These are phyloP conservation scores for Amanita rubescens DNA, from an alignment of 768 basidiomycete species.

Conservation along the genomic window DNA sequence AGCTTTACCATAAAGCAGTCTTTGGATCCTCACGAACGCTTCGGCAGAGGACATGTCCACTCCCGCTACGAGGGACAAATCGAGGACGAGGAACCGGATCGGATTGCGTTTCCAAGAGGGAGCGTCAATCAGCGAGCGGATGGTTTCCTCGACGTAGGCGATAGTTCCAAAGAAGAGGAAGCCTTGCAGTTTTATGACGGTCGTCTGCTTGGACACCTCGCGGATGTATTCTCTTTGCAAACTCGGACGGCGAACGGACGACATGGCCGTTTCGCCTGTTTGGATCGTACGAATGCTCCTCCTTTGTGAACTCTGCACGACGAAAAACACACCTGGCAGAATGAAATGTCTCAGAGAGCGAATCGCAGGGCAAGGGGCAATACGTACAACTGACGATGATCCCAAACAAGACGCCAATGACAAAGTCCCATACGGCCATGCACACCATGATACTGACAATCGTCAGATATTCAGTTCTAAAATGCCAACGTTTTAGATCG, in stretches of 20 bases:
- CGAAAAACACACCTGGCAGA: constrained; percentile 96
- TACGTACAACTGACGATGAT: constrained; percentile 82
- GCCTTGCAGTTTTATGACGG: constrained; percentile 81
- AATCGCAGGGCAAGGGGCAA: background rate
- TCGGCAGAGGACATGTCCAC: constrained; percentile 95
- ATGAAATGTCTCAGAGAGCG: background rate
- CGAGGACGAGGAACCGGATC: constrained; percentile 85
- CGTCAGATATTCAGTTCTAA: constrained; percentile 72
- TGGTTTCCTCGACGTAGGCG: constrained; percentile 79
- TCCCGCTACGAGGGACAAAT: constrained; percentile 78
- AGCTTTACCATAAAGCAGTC: constrained; percentile 65
- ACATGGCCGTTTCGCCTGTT: constrained; percentile 78
- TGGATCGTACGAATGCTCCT: constrained; percentile 78
- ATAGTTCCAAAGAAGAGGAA: constrained; percentile 96
- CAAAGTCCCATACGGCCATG: constrained; percentile 95
- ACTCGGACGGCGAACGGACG: constrained; percentile 85
- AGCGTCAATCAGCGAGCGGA: constrained; percentile 65
- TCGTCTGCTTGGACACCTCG: constrained; percentile 89
- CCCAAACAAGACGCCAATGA: constrained; percentile 87
- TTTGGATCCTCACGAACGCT: constrained; percentile 87
- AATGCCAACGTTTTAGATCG: background rate
- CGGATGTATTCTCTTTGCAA: constrained; percentile 84
- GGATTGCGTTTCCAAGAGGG: constrained; percentile 68
- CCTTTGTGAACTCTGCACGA: constrained; percentile 87
- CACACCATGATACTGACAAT: constrained; percentile 81